phyloP scores from a whole-genome alignment of 306 rosid species.

The Prunus mongolica region DNA sequence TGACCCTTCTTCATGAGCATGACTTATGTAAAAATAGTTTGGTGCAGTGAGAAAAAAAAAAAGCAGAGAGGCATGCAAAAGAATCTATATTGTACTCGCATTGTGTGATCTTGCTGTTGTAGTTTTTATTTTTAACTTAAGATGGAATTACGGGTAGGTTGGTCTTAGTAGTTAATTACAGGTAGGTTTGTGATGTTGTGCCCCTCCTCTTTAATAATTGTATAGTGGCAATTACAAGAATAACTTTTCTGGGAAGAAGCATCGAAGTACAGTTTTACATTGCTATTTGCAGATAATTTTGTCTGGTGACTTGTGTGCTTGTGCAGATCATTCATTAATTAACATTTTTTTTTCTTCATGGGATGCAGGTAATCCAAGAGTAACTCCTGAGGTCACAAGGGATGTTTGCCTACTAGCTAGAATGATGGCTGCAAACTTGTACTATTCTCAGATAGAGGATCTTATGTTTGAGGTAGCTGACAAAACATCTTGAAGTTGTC shows the following conservation, averaged over 20 bases:
- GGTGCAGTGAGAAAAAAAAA: not conserved
- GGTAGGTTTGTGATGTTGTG: not conserved
- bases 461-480: slow-evolving; percentile 92
- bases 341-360: slow-evolving; percentile 2
- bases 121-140: not conserved
- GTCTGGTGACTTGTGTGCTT: not conserved
- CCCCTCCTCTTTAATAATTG: not conserved
- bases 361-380: slow-evolving; percentile 90
- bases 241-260: not conserved
- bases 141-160: not conserved
- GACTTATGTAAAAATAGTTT: not conserved
- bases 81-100: not conserved
- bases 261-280: not conserved
- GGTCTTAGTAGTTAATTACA: not conserved
- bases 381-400: slow-evolving; percentile 97
- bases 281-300: not conserved
- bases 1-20: not conserved
- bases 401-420: slow-evolving; percentile 96
- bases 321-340: not conserved
- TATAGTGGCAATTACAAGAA: not conserved
- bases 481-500: slow-evolving; percentile 12
- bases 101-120: not conserved
- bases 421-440: slow-evolving; percentile 98
- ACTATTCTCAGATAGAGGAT: slow-evolving; percentile 96
- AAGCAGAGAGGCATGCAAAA: not conserved